Percentiles rank a stretch among this genome's conserved stretches.
These are phyloP conservation scores for Carex parvula DNA, from an alignment of 176 grass and related monocot genomes.

Conservation along the genomic window DNA sequence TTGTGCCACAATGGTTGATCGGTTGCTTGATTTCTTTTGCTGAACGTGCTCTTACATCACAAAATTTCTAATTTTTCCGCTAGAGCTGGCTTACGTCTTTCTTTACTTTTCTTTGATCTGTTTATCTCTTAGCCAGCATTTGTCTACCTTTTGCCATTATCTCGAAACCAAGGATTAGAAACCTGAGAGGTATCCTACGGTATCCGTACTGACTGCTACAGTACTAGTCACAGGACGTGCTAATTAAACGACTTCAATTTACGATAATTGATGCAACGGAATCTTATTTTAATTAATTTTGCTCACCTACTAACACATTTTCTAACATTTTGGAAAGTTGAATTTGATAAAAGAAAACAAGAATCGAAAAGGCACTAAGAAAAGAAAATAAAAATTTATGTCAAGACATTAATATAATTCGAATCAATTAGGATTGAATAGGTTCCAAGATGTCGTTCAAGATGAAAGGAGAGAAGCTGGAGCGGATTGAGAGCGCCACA, in stretches of 20 bases:
- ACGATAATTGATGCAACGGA: not conserved
- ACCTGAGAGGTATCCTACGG: not conserved
- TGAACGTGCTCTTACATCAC: not conserved
- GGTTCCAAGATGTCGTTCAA: slow-evolving; percentile 25
- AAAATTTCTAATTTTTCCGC: not conserved
- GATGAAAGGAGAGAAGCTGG: slow-evolving; percentile 39
- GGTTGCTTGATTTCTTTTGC: not conserved
- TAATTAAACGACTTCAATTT: not conserved
- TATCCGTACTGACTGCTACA: not conserved
- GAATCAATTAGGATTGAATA: not conserved
- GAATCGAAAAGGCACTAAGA: not conserved
- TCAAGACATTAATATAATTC: not conserved
- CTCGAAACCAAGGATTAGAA: not conserved
- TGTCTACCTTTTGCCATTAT: not conserved
- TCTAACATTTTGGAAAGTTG: not conserved
- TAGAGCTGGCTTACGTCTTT: not conserved
- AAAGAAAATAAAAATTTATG: not conserved
- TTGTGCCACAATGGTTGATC: not conserved
- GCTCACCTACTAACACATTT: not conserved
- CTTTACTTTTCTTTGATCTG: not conserved
- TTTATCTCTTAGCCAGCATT: not conserved
- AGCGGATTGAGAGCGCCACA: slow-evolving; percentile 42
- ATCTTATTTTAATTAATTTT: not conserved
- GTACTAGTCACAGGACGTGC: not conserved
- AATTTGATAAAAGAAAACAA: not conserved